These are phyloP conservation scores for Talaromyces sp. DNA, from an alignment of 2,329 filamentous ascomycete genomes.

Conservation along the genomic window DNA sequence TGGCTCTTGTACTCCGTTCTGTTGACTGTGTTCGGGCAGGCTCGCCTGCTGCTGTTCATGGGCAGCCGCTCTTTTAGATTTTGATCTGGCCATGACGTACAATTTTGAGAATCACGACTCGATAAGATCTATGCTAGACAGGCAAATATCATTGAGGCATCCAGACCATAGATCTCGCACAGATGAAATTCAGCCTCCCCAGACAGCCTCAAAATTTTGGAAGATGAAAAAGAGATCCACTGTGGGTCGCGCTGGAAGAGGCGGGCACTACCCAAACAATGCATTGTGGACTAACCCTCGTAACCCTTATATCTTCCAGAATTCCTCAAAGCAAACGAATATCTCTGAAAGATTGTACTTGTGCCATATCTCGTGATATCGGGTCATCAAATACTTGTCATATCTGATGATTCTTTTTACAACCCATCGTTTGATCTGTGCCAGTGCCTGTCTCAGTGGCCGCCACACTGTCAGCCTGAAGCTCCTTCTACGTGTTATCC, in stretches of 20 bases:
- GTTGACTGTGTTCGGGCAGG: background rate
- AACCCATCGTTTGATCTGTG: too few species aligned
- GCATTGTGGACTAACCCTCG: background rate
- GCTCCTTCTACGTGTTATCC: too few species aligned
- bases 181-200: background rate
- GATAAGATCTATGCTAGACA: too few species aligned
- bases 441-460: too few species aligned
- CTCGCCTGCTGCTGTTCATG: background rate
- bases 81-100: slow-evolving; percentile 2
- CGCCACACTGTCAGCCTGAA: too few species aligned
- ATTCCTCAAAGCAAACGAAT: background rate
- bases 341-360: background rate
- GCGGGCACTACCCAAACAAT: background rate
- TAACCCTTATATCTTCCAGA: background rate
- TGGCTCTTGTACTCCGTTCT: background rate
- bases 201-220: background rate
- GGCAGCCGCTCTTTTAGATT: background rate
- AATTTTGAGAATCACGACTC: too few species aligned
- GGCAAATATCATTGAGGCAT: background rate
- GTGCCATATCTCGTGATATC: background rate
- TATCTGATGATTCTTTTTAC: too few species aligned
- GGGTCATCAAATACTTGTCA: too few species aligned
- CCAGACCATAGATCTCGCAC: background rate
- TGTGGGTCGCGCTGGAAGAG: background rate
- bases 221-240: background rate